These are phyloP conservation scores for Aspergillaceae sp. DNA, from an alignment of 2,329 filamentous ascomycete genomes.

Conservation along the genomic window DNA sequence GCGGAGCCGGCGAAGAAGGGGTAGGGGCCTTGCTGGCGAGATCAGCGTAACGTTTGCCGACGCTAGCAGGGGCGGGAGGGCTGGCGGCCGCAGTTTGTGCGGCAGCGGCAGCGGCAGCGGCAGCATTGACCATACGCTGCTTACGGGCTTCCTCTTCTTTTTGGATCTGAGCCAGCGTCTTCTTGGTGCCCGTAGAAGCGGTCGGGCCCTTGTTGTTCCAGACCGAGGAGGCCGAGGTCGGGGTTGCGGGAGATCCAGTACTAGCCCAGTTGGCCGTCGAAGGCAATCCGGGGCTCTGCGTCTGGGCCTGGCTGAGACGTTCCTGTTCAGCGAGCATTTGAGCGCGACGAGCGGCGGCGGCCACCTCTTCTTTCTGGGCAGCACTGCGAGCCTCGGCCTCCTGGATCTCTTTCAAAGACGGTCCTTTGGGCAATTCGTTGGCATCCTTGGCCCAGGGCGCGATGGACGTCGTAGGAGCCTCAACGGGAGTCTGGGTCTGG, in stretches of 20 bases:
- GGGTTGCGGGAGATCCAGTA: conserved; percentile 57
- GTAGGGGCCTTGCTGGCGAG: conserved; percentile 69
- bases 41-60: conserved; percentile 87
- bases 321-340: conserved; percentile 66
- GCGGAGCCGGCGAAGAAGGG: conserved; percentile 32
- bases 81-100: conserved; percentile 41
- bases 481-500: conserved; percentile 64
- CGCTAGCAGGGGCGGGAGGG: conserved; percentile 37
- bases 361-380: conserved; percentile 75
- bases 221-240: conserved; percentile 38
- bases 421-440: conserved; percentile 64
- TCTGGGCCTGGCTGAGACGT: conserved; percentile 53
- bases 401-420: conserved; percentile 92
- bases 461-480: conserved; percentile 62
- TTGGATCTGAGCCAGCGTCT: conserved; percentile 92
- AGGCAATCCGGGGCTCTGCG: conserved; percentile 69
- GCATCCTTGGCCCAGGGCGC: conserved; percentile 93
- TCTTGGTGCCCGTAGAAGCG: conserved; percentile 50
- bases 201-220: conserved; percentile 45
- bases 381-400: conserved; percentile 90
- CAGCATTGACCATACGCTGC: conserved; percentile 55
- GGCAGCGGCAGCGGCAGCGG: conserved; percentile 33
- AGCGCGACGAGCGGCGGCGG: conserved; percentile 66
- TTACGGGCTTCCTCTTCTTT: conserved; percentile 91
- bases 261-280: conserved; percentile 85